A percentile compares a stretch with the other conserved stretches of the same genome.
Evolutionary conservation across 306 rosid genomes (phyloP).

Genomic region (Malus orientalis): DNA sequence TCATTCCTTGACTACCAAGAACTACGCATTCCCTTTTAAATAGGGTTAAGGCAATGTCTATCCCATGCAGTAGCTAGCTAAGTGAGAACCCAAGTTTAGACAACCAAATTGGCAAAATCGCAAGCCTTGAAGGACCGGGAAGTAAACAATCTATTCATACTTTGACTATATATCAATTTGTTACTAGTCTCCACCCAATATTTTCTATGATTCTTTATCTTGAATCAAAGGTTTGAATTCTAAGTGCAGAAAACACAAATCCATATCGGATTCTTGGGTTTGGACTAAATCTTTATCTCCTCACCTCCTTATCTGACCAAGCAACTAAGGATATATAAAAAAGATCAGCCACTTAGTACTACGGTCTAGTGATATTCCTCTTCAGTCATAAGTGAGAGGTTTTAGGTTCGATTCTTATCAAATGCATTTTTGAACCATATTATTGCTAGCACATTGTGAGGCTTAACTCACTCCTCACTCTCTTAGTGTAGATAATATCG

Average conservation of each 20-base stretch:
- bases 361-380: too few species aligned
- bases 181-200: background rate
- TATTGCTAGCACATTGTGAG: too few species aligned
- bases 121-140: background rate
- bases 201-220: background rate
- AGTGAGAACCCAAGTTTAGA: background rate
- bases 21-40: background rate
- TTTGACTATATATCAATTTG: background rate
- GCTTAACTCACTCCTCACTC: too few species aligned
- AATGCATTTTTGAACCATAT: too few species aligned
- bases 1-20: background rate
- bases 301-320: background rate
- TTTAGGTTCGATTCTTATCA: too few species aligned
- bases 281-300: background rate
- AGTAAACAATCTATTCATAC: background rate
- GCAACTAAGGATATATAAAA: background rate
- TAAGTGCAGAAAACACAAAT: background rate
- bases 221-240: conserved; percentile 1
- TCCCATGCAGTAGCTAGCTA: background rate
- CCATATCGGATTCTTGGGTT: background rate
- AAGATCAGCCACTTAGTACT: background rate
- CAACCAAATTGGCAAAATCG: background rate
- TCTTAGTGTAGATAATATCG: too few species aligned
- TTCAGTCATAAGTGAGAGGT: too few species aligned
- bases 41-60: background rate